These are phyloP conservation scores for Pseudozyma sp. DNA, from an alignment of 1,284 basidiomycete genomes.

Conservation along the genomic window DNA sequence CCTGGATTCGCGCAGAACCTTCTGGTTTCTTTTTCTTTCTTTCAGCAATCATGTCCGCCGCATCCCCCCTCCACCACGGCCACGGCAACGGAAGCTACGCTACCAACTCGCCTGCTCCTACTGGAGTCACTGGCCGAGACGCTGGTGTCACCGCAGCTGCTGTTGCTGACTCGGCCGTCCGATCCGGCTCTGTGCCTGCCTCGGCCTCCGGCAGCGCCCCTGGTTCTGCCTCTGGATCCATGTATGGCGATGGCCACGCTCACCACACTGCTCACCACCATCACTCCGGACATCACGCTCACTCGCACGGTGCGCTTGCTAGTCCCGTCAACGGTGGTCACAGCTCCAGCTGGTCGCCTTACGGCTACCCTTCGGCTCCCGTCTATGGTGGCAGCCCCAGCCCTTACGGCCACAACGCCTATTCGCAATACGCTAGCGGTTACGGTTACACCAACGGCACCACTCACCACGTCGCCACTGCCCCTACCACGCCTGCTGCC, in stretches of 20 bases:
- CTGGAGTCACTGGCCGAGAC: slow-evolving; percentile 38
- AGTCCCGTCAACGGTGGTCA: slow-evolving; percentile 52
- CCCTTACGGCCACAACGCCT: slow-evolving; percentile 52
- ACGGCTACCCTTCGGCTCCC: slow-evolving; percentile 50
- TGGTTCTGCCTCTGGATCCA: slow-evolving; percentile 47
- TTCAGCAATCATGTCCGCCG: slow-evolving; percentile 42
- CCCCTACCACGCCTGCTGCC: slow-evolving; percentile 49
- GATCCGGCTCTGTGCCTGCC: slow-evolving; percentile 44
- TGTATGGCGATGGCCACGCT: slow-evolving; percentile 51
- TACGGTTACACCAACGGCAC: slow-evolving; percentile 50
- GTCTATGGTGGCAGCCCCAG: slow-evolving; percentile 50
- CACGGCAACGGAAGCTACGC: slow-evolving; percentile 48
- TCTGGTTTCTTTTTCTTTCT: not conserved
- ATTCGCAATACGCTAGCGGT: slow-evolving; percentile 52
- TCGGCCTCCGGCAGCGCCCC: slow-evolving; percentile 49
- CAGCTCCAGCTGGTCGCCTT: slow-evolving; percentile 53
- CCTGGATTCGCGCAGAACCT: not conserved
- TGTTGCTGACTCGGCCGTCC: slow-evolving; percentile 42
- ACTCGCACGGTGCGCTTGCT: slow-evolving; percentile 38
- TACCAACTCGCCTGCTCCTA: slow-evolving; percentile 50
- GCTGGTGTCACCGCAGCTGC: slow-evolving; percentile 42
- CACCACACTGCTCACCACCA: slow-evolving; percentile 45
- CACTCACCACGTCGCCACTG: slow-evolving; percentile 37
- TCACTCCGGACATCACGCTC: slow-evolving; percentile 40
- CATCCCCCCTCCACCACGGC: slow-evolving; percentile 54